These are phyloP conservation scores for Cucumis cinereus DNA, from an alignment of 306 rosid species.

Conservation along the genomic window DNA sequence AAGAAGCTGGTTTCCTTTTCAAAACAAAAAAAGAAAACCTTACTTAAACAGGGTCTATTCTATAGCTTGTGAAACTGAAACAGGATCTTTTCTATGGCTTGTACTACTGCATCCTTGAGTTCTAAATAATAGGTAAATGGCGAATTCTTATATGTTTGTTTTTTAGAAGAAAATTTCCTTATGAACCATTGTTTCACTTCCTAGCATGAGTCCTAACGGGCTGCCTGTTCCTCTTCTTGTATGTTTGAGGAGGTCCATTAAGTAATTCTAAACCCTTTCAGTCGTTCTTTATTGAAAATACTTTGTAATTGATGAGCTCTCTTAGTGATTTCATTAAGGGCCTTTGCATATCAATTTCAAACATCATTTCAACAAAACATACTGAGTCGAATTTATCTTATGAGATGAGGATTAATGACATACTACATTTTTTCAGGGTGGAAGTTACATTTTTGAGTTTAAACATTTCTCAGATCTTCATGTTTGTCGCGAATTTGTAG, in stretches of 20 bases:
- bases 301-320: neutral
- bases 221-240: neutral
- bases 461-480: slow-evolving; percentile 71
- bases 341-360: neutral
- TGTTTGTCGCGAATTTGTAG: slow-evolving; percentile 65
- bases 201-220: too few species aligned
- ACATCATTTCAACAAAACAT: neutral
- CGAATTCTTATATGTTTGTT: too few species aligned
- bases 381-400: neutral
- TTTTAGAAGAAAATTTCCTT: too few species aligned
- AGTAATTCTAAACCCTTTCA: neutral
- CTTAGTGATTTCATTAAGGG: neutral
- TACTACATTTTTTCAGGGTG: slow-evolving; percentile 28
- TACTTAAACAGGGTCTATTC: too few species aligned
- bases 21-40: too few species aligned
- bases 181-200: too few species aligned
- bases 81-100: too few species aligned
- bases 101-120: too few species aligned
- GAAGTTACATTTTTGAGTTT: slow-evolving; percentile 75
- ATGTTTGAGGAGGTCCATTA: neutral
- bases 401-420: neutral
- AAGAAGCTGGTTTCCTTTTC: too few species aligned
- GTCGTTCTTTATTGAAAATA: neutral
- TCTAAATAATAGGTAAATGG: too few species aligned
- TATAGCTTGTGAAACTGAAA: too few species aligned